Evolutionary conservation across 108 stramenopile genomes (phyloP).

Genomic region (Nannochloropsis salina): DNA sequence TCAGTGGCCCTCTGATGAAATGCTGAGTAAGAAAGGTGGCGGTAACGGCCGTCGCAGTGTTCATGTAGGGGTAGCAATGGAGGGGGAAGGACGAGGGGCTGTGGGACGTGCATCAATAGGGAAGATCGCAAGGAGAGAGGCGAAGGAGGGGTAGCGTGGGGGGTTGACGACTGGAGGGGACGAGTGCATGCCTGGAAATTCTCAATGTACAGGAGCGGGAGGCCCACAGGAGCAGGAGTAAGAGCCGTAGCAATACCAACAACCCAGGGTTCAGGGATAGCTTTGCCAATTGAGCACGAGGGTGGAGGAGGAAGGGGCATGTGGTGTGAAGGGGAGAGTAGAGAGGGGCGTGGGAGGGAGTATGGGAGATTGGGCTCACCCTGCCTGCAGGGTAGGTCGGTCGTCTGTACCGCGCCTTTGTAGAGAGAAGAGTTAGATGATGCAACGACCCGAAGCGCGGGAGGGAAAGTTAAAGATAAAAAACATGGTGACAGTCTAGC

Average conservation of each 20-base stretch:
- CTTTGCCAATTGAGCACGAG: not conserved
- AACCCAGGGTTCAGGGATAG: not conserved
- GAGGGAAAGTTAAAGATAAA: too few species aligned
- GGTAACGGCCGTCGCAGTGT: not conserved
- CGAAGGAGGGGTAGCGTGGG: not conserved
- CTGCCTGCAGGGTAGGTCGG: too few species aligned
- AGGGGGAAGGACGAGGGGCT: not conserved
- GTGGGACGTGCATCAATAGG: not conserved
- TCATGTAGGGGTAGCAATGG: not conserved
- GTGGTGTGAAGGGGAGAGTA: not conserved
- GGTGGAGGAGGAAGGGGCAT: not conserved
- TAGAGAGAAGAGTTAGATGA: too few species aligned
- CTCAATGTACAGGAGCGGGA: not conserved
- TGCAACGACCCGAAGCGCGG: too few species aligned
- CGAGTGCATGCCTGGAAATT: not conserved
- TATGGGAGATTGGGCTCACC: too few species aligned
- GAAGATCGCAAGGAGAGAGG: not conserved
- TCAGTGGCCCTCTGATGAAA: not conserved
- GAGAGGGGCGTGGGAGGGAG: too few species aligned
- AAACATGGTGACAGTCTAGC: too few species aligned
- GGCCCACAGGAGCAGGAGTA: not conserved
- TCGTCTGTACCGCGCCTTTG: too few species aligned
- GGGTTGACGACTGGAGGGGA: not conserved
- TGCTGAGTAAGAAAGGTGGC: not conserved
- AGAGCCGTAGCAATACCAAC: not conserved